phyloP scores from a whole-genome alignment of 1,284 basidiomycete genomes.

The Spongiforma sp. region DNA sequence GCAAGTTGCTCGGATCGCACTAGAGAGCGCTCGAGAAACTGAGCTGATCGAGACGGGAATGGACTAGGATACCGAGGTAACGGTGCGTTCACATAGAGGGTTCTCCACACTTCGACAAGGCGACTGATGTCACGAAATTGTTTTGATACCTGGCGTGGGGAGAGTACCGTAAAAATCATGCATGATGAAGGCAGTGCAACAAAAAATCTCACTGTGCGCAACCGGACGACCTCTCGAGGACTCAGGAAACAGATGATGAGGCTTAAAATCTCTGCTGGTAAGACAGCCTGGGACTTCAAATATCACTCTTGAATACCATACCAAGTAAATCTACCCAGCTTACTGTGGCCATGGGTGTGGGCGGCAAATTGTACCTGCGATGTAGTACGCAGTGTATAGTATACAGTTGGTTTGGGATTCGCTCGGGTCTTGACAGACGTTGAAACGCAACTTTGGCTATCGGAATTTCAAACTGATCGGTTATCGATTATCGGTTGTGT shows the following conservation, averaged over 20 bases:
- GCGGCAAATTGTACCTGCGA: no score
- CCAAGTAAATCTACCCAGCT: no score
- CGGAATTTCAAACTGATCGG: no score
- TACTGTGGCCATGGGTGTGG: no score
- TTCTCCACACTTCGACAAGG: background rate
- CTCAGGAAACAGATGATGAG: background rate
- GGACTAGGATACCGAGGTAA: background rate
- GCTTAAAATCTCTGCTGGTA: background rate
- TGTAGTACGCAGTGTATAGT: no score
- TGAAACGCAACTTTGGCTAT: no score
- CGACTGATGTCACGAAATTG: background rate
- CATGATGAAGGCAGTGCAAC: background rate
- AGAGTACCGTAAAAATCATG: background rate
- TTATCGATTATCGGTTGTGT: no score
- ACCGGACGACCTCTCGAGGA: background rate
- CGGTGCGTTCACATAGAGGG: background rate
- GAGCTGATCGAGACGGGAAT: background rate
- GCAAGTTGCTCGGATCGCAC: background rate
- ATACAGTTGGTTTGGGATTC: no score
- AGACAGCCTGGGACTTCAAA: no score
- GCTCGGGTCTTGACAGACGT: no score
- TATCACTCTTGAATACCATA: no score
- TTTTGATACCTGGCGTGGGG: background rate
- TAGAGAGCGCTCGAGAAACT: background rate
- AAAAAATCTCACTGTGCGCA: background rate